These are phyloP conservation scores for Russula foetens DNA, from an alignment of 768 basidiomycete genomes.

Conservation along the genomic window DNA sequence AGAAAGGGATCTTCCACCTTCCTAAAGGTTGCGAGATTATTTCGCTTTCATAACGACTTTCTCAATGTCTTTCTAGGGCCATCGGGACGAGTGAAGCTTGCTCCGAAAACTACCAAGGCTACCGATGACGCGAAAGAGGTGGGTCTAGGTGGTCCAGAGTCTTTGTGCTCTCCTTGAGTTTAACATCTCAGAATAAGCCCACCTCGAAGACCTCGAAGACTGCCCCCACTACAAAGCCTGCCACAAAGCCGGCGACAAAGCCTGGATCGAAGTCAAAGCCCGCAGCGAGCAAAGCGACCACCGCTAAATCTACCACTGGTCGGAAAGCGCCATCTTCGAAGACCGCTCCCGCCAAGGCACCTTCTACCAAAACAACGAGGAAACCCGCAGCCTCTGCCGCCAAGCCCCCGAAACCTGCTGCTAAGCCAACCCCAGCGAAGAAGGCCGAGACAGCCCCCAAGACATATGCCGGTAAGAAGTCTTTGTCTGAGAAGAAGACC, in stretches of 20 bases:
- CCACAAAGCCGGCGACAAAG: slow-evolving; percentile 25
- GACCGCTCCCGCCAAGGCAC: slow-evolving; percentile 16
- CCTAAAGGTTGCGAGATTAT: slow-evolving; percentile 62
- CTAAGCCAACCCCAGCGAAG: slow-evolving; percentile 25
- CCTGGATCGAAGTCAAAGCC: slow-evolving; percentile 28
- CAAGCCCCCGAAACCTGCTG: slow-evolving; percentile 6
- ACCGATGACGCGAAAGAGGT: slow-evolving; percentile 54
- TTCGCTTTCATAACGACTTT: background rate
- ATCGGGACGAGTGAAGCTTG: slow-evolving; percentile 57
- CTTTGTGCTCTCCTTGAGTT: slow-evolving; percentile 4
- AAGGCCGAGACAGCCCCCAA: slow-evolving; percentile 22
- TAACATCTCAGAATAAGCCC: slow-evolving; percentile 30
- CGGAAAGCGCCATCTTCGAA: slow-evolving; percentile 20
- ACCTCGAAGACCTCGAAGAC: slow-evolving; percentile 30
- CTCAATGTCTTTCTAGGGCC: slow-evolving; percentile 26
- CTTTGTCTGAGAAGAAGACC: slow-evolving; percentile 14
- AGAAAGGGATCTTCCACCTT: slow-evolving; percentile 75
- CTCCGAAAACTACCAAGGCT: slow-evolving; percentile 47
- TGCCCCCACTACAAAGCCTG: slow-evolving; percentile 24
- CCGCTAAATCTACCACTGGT: slow-evolving; percentile 27
- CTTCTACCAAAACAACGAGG: slow-evolving; percentile 11
- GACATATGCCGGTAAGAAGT: slow-evolving; percentile 18
- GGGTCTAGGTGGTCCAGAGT: slow-evolving; percentile 25
- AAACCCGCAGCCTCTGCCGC: slow-evolving; percentile 9
- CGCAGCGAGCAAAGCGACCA: slow-evolving; percentile 23